Percentiles rank a stretch among this genome's conserved stretches.
Evolutionary conservation across 2,329 filamentous ascomycete genomes (phyloP).

Genomic region (Stromatinia cepivora): DNA sequence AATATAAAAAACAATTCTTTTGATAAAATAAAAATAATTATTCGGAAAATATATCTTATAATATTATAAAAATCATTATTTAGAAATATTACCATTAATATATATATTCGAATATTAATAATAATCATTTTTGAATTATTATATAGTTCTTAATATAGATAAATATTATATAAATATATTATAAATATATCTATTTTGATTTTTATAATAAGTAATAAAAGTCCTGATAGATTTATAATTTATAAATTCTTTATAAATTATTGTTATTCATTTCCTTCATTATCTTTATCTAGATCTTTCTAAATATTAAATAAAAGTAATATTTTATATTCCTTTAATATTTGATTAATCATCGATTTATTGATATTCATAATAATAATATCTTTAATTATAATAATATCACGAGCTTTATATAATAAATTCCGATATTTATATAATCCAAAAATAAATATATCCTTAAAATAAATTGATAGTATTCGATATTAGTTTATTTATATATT

Average conservation of each 20-base stretch:
- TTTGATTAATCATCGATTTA: neutral
- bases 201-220: neutral
- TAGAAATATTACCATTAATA: neutral
- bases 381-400: too few species aligned
- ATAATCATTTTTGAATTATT: neutral
- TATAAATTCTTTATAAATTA: neutral
- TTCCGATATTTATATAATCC: neutral
- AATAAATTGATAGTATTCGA: neutral
- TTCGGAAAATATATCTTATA: conserved; percentile 6
- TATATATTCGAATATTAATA: neutral
- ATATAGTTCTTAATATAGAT: neutral
- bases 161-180: conserved; percentile 6
- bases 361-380: neutral
- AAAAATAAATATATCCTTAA: too few species aligned
- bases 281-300: neutral
- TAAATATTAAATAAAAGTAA: neutral
- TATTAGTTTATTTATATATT: neutral
- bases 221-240: neutral
- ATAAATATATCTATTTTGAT: neutral
- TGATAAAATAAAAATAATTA: neutral
- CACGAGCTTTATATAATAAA: neutral
- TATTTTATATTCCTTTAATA: neutral
- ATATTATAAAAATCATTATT: neutral
- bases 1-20: conserved; percentile 5
- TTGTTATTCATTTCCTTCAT: neutral